These are phyloP conservation scores for Saccharum spontaneum DNA, from an alignment of 176 grass and related monocot genomes.

Conservation along the genomic window DNA sequence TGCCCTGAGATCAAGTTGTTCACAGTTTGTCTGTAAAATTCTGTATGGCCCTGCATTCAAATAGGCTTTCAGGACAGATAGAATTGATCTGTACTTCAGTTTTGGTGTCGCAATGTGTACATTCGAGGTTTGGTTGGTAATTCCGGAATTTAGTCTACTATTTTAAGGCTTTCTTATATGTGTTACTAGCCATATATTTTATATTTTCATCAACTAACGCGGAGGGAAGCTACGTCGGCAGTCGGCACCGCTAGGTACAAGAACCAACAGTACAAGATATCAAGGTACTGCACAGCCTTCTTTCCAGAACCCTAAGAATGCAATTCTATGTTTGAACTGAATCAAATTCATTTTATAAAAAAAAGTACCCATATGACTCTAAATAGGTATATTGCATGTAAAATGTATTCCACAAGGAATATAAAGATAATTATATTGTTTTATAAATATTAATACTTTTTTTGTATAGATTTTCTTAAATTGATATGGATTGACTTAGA, in stretches of 20 bases:
- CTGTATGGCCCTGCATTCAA: neutral
- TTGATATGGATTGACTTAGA: neutral
- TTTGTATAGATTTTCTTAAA: neutral
- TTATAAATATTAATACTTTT: neutral
- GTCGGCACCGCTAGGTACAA: neutral
- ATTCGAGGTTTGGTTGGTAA: neutral
- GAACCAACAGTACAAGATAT: no score
- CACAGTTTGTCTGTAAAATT: neutral
- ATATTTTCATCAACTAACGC: neutral
- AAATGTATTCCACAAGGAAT: neutral
- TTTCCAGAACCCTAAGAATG: neutral
- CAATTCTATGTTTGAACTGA: neutral
- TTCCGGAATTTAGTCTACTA: neutral
- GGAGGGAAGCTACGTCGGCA: neutral
- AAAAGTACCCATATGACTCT: neutral
- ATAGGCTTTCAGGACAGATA: constrained; percentile 6
- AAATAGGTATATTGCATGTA: neutral
- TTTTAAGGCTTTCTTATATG: neutral
- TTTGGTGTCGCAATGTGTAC: neutral
- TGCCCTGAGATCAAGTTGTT: constrained; percentile 3
- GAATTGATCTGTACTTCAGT: neutral
- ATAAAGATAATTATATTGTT: neutral
- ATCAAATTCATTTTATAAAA: neutral
- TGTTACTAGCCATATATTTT: neutral
- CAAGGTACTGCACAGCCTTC: no score